Evolutionary conservation across 495 filamentous ascomycete species (phyloP).

Genomic region (Acidomyces sp.): DNA sequence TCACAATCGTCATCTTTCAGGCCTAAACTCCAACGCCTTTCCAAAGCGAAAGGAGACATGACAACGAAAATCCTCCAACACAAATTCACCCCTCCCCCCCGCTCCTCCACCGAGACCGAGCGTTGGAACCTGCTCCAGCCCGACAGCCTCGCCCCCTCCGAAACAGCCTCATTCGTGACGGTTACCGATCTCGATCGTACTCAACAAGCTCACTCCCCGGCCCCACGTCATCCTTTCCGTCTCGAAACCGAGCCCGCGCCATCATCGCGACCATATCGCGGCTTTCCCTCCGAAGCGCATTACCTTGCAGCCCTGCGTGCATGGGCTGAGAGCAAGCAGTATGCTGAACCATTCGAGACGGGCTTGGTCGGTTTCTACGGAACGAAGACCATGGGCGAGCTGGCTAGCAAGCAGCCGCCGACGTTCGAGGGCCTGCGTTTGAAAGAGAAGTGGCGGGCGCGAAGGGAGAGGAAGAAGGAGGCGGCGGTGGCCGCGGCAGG

Average conservation of each 20-base stretch:
- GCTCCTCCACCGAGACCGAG: constrained; percentile 12
- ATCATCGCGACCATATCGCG: constrained; percentile 7
- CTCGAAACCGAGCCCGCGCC: constrained; percentile 1
- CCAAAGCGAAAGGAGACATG: too few species aligned
- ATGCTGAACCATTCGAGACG: constrained; percentile 3
- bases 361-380: constrained; percentile 15
- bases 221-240: constrained; percentile 1
- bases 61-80: too few species aligned
- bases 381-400: constrained; percentile 5
- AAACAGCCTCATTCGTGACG: constrained; percentile 5
- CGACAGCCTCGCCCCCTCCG: constrained; percentile 4
- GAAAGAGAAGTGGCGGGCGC: constrained; percentile 11
- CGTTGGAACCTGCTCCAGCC: constrained; percentile 10
- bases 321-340: constrained; percentile 16
- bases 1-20: too few species aligned
- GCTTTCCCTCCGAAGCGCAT: constrained; percentile 14
- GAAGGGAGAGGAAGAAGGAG: constrained; percentile 11
- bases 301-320: constrained; percentile 17
- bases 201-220: constrained; percentile 9
- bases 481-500: too few species aligned
- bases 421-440: constrained; percentile 8
- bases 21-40: too few species aligned
- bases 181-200: constrained; percentile 1
- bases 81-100: too few species aligned
- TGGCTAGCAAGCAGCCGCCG: constrained; percentile 2